Conservation (phyloP, 176 grass and related monocot genomes). For the Eremochloa ophiuroides region DNA sequence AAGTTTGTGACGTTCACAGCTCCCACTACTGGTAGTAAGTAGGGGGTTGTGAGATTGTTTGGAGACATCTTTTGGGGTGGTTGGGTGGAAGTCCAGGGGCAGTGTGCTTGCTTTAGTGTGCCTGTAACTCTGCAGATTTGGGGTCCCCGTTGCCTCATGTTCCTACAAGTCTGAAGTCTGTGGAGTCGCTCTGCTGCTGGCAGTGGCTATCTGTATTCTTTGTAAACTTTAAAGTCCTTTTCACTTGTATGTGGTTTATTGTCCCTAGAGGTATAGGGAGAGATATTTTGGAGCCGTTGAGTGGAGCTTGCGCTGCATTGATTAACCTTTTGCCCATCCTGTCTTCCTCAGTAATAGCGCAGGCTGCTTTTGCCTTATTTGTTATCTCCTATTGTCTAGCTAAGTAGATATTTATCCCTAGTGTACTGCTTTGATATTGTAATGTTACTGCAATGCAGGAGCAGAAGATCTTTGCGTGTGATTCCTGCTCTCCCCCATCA, state of each 20-base stretch:
- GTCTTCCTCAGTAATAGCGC: not conserved
- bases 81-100: not conserved
- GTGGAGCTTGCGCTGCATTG: not conserved
- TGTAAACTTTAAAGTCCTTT: not conserved
- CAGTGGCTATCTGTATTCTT: not conserved
- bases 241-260: not conserved
- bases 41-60: not conserved
- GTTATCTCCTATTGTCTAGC: conserved; percentile 1
- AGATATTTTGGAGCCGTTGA: not conserved
- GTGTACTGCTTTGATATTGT: not conserved
- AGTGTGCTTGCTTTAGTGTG: not conserved
- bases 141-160: not conserved
- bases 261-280: not conserved
- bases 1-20: not conserved
- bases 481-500: not conserved
- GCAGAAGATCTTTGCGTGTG: not conserved
- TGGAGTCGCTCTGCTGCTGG: not conserved
- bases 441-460: conserved; percentile 23
- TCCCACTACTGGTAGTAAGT: not conserved
- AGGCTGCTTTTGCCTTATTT: not conserved
- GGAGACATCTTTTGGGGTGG: not conserved
- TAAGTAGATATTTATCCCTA: conserved; percentile 24
- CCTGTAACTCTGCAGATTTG: not conserved
- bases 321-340: not conserved
- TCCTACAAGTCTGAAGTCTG: not conserved